These are phyloP conservation scores for Mortierella sp. DNA, from an alignment of 371 early-diverging fungal genomes.

Conservation along the genomic window DNA sequence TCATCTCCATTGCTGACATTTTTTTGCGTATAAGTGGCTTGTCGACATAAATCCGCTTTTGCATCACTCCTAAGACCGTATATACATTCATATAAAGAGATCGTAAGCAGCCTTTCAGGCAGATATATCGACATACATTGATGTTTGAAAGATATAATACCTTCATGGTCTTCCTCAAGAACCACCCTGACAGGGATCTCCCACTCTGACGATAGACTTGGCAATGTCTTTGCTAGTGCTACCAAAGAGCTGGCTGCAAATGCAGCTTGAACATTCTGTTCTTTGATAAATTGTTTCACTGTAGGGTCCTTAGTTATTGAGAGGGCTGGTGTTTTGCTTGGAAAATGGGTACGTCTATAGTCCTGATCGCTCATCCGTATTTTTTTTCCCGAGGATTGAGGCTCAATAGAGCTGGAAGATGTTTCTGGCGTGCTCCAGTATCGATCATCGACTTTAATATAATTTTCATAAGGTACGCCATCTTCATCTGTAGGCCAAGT, in stretches of 20 bases:
- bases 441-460: slow-evolving; percentile 23
- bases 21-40: slow-evolving; percentile 49
- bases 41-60: slow-evolving; percentile 47
- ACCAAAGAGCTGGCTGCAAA: slow-evolving; percentile 44
- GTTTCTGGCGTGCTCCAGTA: slow-evolving; percentile 24
- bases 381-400: neutral
- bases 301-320: slow-evolving; percentile 36
- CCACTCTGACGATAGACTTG: slow-evolving; percentile 40
- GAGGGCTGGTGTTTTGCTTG: slow-evolving; percentile 16
- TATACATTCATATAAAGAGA: neutral
- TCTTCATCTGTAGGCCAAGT: slow-evolving; percentile 51
- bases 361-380: slow-evolving; percentile 9
- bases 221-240: slow-evolving; percentile 33
- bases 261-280: slow-evolving; percentile 41
- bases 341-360: slow-evolving; percentile 19
- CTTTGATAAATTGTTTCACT: slow-evolving; percentile 25
- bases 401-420: neutral
- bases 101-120: neutral
- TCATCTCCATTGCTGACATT: slow-evolving; percentile 41
- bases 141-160: slow-evolving; percentile 8
- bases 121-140: neutral
- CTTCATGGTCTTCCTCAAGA: slow-evolving; percentile 35
- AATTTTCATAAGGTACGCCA: slow-evolving; percentile 42
- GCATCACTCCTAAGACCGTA: slow-evolving; percentile 21
- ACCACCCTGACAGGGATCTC: slow-evolving; percentile 53